Evolutionary conservation across 2,329 filamentous ascomycete species (phyloP).

Genomic region (Alternaria infectoria): DNA sequence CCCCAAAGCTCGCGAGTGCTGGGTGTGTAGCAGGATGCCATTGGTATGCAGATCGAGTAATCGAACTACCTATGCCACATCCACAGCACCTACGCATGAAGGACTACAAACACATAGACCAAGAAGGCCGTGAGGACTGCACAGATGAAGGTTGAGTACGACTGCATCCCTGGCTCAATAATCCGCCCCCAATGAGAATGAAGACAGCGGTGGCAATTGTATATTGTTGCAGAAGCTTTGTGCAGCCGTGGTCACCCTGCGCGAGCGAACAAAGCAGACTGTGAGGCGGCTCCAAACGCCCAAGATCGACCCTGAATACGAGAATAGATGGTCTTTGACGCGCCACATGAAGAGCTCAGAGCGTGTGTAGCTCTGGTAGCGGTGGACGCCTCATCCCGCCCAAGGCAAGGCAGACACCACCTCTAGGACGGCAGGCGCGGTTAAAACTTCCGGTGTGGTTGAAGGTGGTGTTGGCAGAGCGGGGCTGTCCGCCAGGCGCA

Average conservation of each 20-base stretch:
- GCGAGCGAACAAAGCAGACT: background rate
- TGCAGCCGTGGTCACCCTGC: background rate
- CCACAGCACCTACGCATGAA: background rate
- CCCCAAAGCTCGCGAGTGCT: background rate
- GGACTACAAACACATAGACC: fast-evolving
- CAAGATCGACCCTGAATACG: background rate
- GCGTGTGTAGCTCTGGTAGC: background rate
- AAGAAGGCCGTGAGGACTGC: background rate
- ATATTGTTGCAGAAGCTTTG: background rate
- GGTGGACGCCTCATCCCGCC: background rate
- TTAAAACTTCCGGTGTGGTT: background rate
- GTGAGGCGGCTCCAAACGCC: background rate
- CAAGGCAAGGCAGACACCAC: background rate
- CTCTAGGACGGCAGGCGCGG: background rate
- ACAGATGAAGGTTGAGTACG: background rate
- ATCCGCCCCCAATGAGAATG: background rate
- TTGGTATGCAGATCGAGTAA: background rate
- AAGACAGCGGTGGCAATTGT: background rate
- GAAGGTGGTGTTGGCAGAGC: background rate
- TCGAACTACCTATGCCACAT: background rate
- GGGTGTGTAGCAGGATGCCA: background rate
- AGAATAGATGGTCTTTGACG: background rate
- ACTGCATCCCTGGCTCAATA: background rate
- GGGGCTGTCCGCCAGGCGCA: background rate
- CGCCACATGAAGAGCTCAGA: background rate